phyloP scores from a whole-genome alignment of 2,329 filamentous ascomycete species.

The Blastomyces percursus region DNA sequence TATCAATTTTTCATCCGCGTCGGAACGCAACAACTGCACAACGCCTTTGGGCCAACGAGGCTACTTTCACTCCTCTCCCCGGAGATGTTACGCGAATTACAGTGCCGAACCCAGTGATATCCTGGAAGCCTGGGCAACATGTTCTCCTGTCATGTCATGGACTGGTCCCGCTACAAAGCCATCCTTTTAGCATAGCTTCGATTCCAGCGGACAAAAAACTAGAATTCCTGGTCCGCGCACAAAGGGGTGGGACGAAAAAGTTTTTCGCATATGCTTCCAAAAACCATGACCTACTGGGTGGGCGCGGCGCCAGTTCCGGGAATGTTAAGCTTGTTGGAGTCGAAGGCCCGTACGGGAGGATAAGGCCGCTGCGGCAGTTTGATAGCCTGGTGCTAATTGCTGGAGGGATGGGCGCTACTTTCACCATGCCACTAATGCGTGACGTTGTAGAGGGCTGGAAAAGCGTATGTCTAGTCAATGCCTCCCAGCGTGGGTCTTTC shows the following conservation, averaged over 20 bases:
- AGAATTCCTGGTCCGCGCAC: constrained; percentile 46
- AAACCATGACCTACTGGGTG: constrained; percentile 12
- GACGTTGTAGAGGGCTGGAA: constrained; percentile 43
- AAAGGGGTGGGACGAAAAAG: constrained; percentile 42
- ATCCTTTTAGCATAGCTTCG: constrained; percentile 54
- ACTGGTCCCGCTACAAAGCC: constrained; percentile 48
- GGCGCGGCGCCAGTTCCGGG: constrained; percentile 14
- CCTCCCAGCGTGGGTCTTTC: not conserved
- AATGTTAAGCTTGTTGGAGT: constrained; percentile 35
- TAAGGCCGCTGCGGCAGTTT: constrained; percentile 46
- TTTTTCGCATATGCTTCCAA: constrained; percentile 44
- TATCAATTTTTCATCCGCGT: constrained; percentile 31
- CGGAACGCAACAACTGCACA: constrained; percentile 8
- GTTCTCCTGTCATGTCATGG: constrained; percentile 50
- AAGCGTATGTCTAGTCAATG: constrained; percentile 19
- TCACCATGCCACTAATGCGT: constrained; percentile 45
- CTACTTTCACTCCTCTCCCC: constrained; percentile 40
- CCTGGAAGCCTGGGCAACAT: constrained; percentile 54
- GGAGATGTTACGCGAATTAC: constrained; percentile 47
- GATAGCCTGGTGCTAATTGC: constrained; percentile 51
- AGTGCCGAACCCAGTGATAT: constrained; percentile 44
- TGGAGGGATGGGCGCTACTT: constrained; percentile 50
- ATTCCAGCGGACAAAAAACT: constrained; percentile 45
- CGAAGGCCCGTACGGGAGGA: constrained; percentile 44
- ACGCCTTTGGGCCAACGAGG: constrained; percentile 31